Percentiles rank a stretch among this genome's conserved stretches.
phyloP scores from a whole-genome alignment of 345 rosid genomes.

The Syzygium aromaticum region DNA sequence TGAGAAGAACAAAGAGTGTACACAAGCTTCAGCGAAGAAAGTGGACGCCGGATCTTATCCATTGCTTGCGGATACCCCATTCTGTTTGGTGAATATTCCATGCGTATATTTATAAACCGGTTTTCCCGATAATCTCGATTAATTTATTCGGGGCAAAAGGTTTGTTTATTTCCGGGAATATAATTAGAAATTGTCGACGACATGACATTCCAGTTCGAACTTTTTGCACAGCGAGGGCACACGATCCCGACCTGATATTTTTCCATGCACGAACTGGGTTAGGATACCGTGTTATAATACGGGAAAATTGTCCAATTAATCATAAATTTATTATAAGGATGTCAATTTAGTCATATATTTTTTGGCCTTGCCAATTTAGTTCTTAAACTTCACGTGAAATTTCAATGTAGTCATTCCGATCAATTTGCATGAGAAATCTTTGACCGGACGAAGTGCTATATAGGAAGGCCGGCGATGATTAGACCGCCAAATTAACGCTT shows the following conservation, averaged over 20 bases:
- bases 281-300: neutral
- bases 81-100: neutral
- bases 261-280: neutral
- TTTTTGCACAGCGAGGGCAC: neutral
- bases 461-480: too few species aligned
- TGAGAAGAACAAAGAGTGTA: neutral
- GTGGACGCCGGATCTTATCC: neutral
- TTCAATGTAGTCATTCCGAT: too few species aligned
- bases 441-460: too few species aligned
- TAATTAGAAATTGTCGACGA: neutral
- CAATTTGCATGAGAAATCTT: too few species aligned
- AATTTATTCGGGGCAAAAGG: neutral
- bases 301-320: too few species aligned
- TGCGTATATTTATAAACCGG: neutral
- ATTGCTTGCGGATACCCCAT: neutral
- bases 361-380: too few species aligned
- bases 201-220: neutral
- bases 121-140: neutral
- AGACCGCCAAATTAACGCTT: too few species aligned
- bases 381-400: too few species aligned
- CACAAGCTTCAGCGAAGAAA: neutral
- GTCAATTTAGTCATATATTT: too few species aligned
- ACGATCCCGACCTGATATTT: neutral
- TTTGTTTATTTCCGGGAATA: neutral
- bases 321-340: too few species aligned